Evolutionary conservation across 2,329 filamentous ascomycete genomes (phyloP).

Genomic region (Purpureocillium lavendulum): DNA sequence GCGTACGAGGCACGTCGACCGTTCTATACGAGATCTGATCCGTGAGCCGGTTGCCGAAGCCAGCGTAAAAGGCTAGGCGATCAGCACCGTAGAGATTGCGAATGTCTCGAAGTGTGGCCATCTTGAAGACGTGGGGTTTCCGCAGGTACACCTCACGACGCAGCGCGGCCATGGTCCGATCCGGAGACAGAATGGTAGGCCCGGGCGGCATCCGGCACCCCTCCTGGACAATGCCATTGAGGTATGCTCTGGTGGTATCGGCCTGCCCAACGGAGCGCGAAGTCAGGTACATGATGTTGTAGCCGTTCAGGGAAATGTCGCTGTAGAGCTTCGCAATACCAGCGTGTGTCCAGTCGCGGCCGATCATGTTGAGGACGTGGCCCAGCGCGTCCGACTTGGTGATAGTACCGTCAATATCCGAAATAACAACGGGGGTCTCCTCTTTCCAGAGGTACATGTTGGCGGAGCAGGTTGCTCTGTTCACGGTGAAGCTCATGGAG

Average conservation of each 20-base stretch:
- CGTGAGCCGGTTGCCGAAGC: constrained; percentile 92
- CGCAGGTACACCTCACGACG: constrained; percentile 88
- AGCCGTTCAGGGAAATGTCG: constrained; percentile 90
- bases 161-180: constrained; percentile 88
- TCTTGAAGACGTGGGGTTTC: constrained; percentile 98
- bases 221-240: constrained; percentile 84
- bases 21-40: constrained; percentile 94
- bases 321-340: constrained; percentile 96
- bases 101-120: constrained; percentile 95
- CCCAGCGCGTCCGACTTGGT: constrained; percentile 95
- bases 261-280: constrained; percentile 90
- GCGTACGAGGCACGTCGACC: constrained; percentile 86
- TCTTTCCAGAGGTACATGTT: constrained; percentile 92
- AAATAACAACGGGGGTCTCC: constrained; percentile 90
- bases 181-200: constrained; percentile 89
- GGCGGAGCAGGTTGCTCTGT: constrained; percentile 83
- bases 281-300: constrained; percentile 98
- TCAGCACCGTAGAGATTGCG: constrained; percentile 74
- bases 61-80: constrained; percentile 85
- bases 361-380: constrained; percentile 93
- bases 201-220: constrained; percentile 79
- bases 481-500: constrained; percentile 92
- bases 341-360: constrained; percentile 94
- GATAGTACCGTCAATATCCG: constrained; percentile 97
- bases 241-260: constrained; percentile 80